A percentile compares a stretch with the other conserved stretches of the same genome.
Conservation (phyloP, 2,329 filamentous ascomycete genomes). For the Knoxdaviesia proteae region DNA sequence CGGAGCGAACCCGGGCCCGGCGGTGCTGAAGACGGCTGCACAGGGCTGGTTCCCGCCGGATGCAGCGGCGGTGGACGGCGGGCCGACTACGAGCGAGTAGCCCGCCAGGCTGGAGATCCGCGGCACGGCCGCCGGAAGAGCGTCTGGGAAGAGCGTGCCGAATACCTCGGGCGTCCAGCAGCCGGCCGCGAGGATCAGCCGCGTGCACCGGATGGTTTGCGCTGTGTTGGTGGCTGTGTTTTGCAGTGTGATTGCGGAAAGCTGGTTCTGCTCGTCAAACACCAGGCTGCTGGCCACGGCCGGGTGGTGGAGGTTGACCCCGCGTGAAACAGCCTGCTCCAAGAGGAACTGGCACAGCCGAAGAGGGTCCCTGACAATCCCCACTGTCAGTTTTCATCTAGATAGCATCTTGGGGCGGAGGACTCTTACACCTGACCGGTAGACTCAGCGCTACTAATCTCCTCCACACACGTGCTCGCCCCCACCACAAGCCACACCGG, state of each 20-base stretch:
- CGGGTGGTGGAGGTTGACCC: conserved; percentile 46
- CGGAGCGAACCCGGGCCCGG: conserved; percentile 37
- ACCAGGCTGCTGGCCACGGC: conserved; percentile 31
- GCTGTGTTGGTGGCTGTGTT: conserved; percentile 21
- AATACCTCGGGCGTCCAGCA: conserved; percentile 54
- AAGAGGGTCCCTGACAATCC: conserved; percentile 35
- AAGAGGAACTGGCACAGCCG: conserved; percentile 46
- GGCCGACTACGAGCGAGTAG: conserved; percentile 47
- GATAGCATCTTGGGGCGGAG: neutral
- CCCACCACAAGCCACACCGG: conserved; percentile 38
- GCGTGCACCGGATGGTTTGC: conserved; percentile 37
- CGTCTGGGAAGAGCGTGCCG: conserved; percentile 36
- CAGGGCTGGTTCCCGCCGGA: conserved; percentile 25
- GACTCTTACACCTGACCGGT: conserved; percentile 43
- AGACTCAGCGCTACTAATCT: conserved; percentile 37
- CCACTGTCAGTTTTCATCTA: neutral
- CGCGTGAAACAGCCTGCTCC: conserved; percentile 29
- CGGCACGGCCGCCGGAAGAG: conserved; percentile 26
- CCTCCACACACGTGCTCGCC: conserved; percentile 33
- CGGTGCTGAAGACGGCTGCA: conserved; percentile 48
- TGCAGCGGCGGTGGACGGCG: conserved; percentile 17
- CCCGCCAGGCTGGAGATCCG: conserved; percentile 41
- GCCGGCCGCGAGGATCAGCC: conserved; percentile 46
- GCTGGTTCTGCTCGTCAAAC: conserved; percentile 24
- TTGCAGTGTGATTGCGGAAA: conserved; percentile 30